Base-by-base conservation (phyloP, 768 basidiomycete species). In the Mycena epipterygia region DNA sequence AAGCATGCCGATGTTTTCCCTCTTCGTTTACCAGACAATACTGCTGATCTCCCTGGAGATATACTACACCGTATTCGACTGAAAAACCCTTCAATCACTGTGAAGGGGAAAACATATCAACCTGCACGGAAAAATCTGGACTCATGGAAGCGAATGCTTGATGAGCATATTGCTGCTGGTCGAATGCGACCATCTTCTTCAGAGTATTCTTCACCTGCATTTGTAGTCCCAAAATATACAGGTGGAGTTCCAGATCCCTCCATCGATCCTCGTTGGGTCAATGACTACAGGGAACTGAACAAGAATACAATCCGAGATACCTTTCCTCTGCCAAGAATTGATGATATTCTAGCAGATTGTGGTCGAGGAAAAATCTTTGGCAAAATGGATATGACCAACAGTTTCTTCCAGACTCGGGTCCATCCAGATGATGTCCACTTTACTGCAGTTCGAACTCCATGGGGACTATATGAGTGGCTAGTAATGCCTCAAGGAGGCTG, bases 401-500 rank as follows among this genome's bases (percentile, higher is more conserved):
- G 51, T 32, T 52, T 52, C 51, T 52, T 52, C 51, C 51, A 52
- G 51, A 52, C 51, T 52, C 51, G 51, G 25, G 29, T 82, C 0
- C 74, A 81, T 25, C 75, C 72, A 0, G 79, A 81, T 2, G 65
- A 81, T 39, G 70, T 83, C 1, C 49, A 71, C 0, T 75, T 78
- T 35, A 84, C 83, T 0, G 82, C 81, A 0, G 80, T 85, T 2
- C 68, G 72, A 0, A 85, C 81, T 0, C 82, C 80, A 0, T 81
- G 52, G 82, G 84, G 0, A 68, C 51, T 78, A 0, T 85, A 79
- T 52, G 81, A 87, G 64, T 86, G 79, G 77, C 33, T 76, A 0
- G 83, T 84, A 11, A 85, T 85, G 83, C 84, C 81, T 1, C 78
- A 81, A 67, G 84, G 80, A 0, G 53, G 79, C 17, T 62, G 74